phyloP scores from a whole-genome alignment of 164 flowering plant genomes.

The Piper longum region DNA sequence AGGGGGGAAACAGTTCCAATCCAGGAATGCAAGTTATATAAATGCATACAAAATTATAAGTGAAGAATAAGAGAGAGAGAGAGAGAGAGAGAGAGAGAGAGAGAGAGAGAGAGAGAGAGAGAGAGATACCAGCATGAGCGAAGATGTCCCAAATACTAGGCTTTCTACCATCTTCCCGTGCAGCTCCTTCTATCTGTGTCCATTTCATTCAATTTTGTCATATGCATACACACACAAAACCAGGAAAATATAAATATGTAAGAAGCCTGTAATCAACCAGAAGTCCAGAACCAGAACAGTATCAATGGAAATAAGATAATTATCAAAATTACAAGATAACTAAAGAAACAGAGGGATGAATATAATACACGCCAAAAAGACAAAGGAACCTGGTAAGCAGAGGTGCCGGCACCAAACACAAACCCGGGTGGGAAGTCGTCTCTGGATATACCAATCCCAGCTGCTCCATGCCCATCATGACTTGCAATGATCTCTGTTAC shows the following conservation, averaged over 20 bases:
- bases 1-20: background rate
- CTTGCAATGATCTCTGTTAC: background rate
- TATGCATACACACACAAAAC: too few species aligned
- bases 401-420: constrained; percentile 12
- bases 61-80: background rate
- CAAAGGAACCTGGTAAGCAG: constrained; percentile 10
- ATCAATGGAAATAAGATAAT: too few species aligned
- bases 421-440: constrained; percentile 10
- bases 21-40: background rate
- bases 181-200: constrained; percentile 12
- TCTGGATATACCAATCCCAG: constrained; percentile 1
- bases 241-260: too few species aligned
- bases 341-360: too few species aligned
- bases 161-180: constrained; percentile 10
- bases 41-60: too few species aligned
- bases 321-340: too few species aligned
- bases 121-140: constrained; percentile 7
- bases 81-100: background rate
- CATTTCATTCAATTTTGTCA: too few species aligned
- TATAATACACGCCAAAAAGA: background rate
- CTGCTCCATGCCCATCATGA: background rate
- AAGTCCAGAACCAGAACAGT: background rate
- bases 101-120: background rate
- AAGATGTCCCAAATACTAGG: constrained; percentile 14
- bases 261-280: background rate